These are phyloP conservation scores for Phytopythium kandeliae DNA, from an alignment of 352 stramenopile genomes.

Conservation along the genomic window DNA sequence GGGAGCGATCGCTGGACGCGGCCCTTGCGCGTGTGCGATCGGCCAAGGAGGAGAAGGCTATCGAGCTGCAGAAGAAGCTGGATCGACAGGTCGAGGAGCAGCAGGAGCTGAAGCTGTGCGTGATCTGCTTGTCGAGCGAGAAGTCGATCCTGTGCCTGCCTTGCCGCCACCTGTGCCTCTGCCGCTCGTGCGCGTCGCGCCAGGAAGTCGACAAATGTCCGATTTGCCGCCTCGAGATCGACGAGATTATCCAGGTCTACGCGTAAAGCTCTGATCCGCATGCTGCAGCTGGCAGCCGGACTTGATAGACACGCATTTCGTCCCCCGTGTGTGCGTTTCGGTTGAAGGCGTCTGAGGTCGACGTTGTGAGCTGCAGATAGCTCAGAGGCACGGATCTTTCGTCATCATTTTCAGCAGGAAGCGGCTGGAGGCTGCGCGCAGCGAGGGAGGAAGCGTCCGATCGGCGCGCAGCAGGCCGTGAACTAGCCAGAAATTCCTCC, in stretches of 20 bases:
- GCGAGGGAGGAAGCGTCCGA: too few species aligned
- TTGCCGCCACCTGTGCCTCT: constrained; percentile 79
- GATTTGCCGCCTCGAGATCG: constrained; percentile 78
- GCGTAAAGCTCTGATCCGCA: constrained; percentile 23
- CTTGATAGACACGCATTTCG: neutral
- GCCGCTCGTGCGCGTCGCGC: constrained; percentile 59
- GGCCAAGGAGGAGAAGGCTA: constrained; percentile 66
- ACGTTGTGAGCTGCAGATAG: too few species aligned
- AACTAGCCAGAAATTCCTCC: too few species aligned
- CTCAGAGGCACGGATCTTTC: too few species aligned
- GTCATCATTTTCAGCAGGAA: too few species aligned
- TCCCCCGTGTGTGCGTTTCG: neutral
- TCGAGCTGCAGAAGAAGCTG: constrained; percentile 70
- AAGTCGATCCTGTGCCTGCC: constrained; percentile 83
- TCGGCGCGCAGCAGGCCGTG: too few species aligned
- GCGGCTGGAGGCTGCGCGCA: too few species aligned
- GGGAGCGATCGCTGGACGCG: constrained; percentile 64
- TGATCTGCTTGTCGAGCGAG: constrained; percentile 76
- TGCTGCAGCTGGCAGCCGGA: neutral
- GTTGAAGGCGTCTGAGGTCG: neutral
- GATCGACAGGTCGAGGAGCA: constrained; percentile 73
- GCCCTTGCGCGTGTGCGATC: constrained; percentile 45
- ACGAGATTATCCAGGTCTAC: constrained; percentile 82
- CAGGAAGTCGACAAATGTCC: constrained; percentile 75
- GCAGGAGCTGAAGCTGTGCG: constrained; percentile 82